Conservation (phyloP, 2,329 filamentous ascomycete species). For the Pseudogymnoascus pannorum region DNA sequence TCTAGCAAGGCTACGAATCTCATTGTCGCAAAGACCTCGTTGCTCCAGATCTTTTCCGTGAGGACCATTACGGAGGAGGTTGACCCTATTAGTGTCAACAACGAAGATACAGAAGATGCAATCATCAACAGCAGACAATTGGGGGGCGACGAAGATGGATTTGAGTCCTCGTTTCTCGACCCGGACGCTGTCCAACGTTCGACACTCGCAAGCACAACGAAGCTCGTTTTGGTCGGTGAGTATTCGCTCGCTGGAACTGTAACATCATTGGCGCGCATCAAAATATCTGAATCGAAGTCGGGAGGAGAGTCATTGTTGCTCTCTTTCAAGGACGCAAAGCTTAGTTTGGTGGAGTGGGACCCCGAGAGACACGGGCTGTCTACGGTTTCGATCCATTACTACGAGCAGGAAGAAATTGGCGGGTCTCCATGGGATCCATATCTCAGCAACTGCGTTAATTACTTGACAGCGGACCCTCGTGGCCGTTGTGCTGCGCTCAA, state of each 20-base stretch:
- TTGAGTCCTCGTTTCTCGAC: constrained; percentile 60
- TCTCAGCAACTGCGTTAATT: constrained; percentile 68
- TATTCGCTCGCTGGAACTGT: constrained; percentile 78
- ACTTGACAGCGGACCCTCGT: constrained; percentile 79
- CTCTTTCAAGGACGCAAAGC: constrained; percentile 82
- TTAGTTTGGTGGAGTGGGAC: constrained; percentile 93
- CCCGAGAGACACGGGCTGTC: constrained; percentile 68
- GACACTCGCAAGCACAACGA: constrained; percentile 60
- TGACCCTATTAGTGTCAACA: constrained; percentile 20
- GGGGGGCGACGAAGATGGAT: constrained; percentile 52
- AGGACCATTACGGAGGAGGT: constrained; percentile 60
- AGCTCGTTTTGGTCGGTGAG: constrained; percentile 78
- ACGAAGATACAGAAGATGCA: constrained; percentile 34
- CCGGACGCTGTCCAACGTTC: constrained; percentile 55
- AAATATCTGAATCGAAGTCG: constrained; percentile 62
- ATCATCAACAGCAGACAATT: constrained; percentile 43
- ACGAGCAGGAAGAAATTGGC: constrained; percentile 86
- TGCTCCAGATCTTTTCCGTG: constrained; percentile 83
- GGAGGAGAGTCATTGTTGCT: constrained; percentile 79
- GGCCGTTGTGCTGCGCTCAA: constrained; percentile 92
- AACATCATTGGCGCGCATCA: constrained; percentile 73
- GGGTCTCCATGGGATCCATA: constrained; percentile 75
- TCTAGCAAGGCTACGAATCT: constrained; percentile 73
- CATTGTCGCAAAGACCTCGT: constrained; percentile 82
- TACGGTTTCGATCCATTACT: constrained; percentile 94